phyloP scores from a whole-genome alignment of 768 basidiomycete species.

The Tricholoma furcatifolium region DNA sequence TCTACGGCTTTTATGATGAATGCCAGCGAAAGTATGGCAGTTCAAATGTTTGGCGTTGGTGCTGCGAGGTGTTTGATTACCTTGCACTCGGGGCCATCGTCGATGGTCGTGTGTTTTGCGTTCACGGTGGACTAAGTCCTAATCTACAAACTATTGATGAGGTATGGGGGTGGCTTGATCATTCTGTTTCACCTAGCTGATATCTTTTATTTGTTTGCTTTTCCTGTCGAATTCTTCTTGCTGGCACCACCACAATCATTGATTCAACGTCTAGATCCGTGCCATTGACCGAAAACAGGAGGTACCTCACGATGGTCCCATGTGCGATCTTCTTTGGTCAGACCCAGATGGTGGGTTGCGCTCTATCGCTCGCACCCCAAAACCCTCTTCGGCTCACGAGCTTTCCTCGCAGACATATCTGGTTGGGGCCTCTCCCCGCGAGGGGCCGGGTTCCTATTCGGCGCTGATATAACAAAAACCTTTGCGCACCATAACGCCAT shows the following conservation, averaged over 20 bases:
- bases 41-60: constrained; percentile 96
- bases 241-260: background rate
- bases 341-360: constrained; percentile 85
- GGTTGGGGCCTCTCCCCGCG: constrained; percentile 98
- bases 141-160: constrained; percentile 86
- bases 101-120: constrained; percentile 96
- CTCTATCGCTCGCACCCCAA: constrained; percentile 1
- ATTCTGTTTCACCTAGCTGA: constrained; percentile 4
- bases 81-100: constrained; percentile 92
- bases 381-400: background rate
- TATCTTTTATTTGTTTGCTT: background rate
- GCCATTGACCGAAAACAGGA: constrained; percentile 95
- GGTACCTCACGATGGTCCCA: constrained; percentile 96
- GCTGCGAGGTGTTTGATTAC: constrained; percentile 98
- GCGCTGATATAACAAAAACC: constrained; percentile 83
- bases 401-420: constrained; percentile 62
- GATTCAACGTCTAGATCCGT: constrained; percentile 63
- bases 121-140: constrained; percentile 95
- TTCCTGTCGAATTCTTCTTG: background rate
- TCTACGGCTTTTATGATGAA: constrained; percentile 94
- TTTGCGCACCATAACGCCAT: constrained; percentile 92
- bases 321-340: constrained; percentile 99
- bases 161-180: constrained; percentile 40
- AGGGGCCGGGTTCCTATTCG: constrained; percentile 95
- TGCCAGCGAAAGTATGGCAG: constrained; percentile 95